Evolutionary conservation across 2,329 filamentous ascomycete species (phyloP), one percentile per base, ranked within the genome.

Genomic region (Allantophomopsis lycopodina): DNA sequence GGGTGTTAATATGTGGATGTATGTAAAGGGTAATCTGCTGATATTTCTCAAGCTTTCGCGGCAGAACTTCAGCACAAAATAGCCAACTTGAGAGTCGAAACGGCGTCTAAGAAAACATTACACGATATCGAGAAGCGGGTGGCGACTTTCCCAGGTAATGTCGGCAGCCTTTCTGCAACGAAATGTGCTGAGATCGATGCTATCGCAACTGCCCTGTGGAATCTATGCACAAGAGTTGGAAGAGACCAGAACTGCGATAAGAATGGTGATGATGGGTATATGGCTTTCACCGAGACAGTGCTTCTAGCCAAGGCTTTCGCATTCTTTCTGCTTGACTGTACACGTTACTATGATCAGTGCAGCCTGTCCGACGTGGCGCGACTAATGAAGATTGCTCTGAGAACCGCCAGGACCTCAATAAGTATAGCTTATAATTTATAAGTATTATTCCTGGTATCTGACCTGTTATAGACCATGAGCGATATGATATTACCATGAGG

Each of bases 331-430:
- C 62, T 94, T 12, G 74, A 80, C 34, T 61, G 71, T 34, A 72
- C 71, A 42, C 32, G 16, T 14, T 28, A 10, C 11, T 12, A 28
- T 12, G 23, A 28, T 28, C 23, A 28, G 10, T 28, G 23, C 8
- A 14, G 15, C 13, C 45, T 50, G 35, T 57, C 52, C 32, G 62
- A 69, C 44, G 51, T 67, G 13, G 54, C 75, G 21, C 72, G 81
- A 40, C 56, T 85, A 15, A 63, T 85, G 53, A 78, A 71, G 50
- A 60, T 84, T 47, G 78, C 77, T 10, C 60, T 93, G 41, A 83
- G 79, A 53, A 68, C 78, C 5, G 70, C 69, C 15, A 73, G 66
- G 49, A 64, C 64, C 32, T 86, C 79, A 48, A 62, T 91, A 34
- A 68, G 73, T 69, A 63, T 53, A 60, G 52, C 36, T 48, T 40